These are phyloP conservation scores for Harringtonia lauricola DNA, from an alignment of 2,329 filamentous ascomycete genomes.

Conservation along the genomic window DNA sequence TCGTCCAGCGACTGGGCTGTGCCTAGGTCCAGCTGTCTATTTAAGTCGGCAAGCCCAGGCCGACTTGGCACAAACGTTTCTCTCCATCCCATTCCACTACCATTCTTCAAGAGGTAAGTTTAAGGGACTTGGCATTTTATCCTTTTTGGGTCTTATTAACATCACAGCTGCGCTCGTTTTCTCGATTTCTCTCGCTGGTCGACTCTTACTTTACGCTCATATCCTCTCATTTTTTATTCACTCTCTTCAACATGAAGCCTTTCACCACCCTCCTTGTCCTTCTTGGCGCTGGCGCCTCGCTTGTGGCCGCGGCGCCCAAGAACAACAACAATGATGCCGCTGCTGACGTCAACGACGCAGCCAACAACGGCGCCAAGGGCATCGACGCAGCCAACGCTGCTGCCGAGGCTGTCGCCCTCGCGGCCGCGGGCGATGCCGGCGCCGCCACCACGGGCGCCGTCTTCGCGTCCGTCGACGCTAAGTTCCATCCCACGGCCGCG, in stretches of 20 bases:
- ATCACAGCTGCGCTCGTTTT: slow-evolving; percentile 6
- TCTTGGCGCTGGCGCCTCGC: slow-evolving; percentile 7
- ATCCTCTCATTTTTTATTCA: not conserved
- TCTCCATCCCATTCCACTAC: too few relatives aligned
- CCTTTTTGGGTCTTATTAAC: too few relatives aligned
- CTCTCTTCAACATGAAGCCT: slow-evolving; percentile 7
- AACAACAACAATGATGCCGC: slow-evolving; percentile 1
- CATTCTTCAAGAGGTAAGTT: too few relatives aligned
- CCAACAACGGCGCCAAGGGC: not conserved
- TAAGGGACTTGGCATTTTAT: too few relatives aligned
- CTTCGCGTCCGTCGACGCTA: slow-evolving; percentile 7
- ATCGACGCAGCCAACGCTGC: slow-evolving; percentile 4
- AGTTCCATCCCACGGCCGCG: slow-evolving; percentile 4
- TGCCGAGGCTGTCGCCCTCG: slow-evolving; percentile 7
- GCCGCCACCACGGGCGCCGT: slow-evolving; percentile 8
- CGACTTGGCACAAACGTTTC: too few relatives aligned
- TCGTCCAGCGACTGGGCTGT: too few relatives aligned
- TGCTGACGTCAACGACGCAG: too few relatives aligned
- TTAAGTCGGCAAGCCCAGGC: too few relatives aligned
- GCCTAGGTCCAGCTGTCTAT: too few relatives aligned
- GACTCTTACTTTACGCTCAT: not conserved
- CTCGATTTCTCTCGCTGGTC: slow-evolving; percentile 4
- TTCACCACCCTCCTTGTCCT: slow-evolving; percentile 7
- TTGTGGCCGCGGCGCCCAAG: slow-evolving; percentile 7
- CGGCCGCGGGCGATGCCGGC: slow-evolving; percentile 8